Percentiles rank a stretch among this genome's conserved stretches.
These are phyloP conservation scores for Suillus variegatus DNA, from an alignment of 768 basidiomycete genomes.

Conservation along the genomic window DNA sequence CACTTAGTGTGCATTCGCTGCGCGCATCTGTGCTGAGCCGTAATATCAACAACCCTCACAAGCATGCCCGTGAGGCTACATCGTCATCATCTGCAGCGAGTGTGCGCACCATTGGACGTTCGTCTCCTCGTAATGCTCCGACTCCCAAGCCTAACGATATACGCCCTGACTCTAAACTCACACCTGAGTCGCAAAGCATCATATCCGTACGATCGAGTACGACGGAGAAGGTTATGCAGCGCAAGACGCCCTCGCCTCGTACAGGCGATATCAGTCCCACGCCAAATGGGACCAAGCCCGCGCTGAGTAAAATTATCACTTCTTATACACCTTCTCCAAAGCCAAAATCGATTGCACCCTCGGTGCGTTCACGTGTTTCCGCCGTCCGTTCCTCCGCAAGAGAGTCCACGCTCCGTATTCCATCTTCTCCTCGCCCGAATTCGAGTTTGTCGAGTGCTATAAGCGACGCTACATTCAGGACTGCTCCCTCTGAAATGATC, in stretches of 20 bases:
- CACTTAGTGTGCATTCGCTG: conserved; percentile 47
- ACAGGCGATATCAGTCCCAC: conserved; percentile 1
- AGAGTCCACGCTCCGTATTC: conserved; percentile 31
- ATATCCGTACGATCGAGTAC: conserved; percentile 26
- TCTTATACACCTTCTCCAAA: conserved; percentile 8
- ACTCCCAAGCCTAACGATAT: conserved; percentile 32
- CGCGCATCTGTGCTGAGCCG: conserved; percentile 45
- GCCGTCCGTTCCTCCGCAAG: conserved; percentile 28
- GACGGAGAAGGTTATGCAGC: conserved; percentile 21
- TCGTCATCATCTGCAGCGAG: conserved; percentile 27
- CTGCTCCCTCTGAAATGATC: conserved; percentile 28
- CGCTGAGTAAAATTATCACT: conserved; percentile 14
- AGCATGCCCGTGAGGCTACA: conserved; percentile 24
- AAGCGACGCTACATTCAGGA: conserved; percentile 33
- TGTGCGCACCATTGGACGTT: conserved; percentile 23
- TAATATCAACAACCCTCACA: conserved; percentile 23
- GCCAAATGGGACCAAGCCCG: conserved; percentile 10
- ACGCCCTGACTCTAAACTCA: conserved; percentile 74
- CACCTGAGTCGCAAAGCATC: conserved; percentile 43
- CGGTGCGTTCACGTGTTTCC: conserved; percentile 24
- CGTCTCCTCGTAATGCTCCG: conserved; percentile 31
- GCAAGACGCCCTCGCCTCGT: conserved; percentile 3
- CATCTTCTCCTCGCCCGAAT: conserved; percentile 28
- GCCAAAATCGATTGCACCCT: conserved; percentile 17
- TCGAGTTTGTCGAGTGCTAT: conserved; percentile 32